Evolutionary conservation across 2,329 filamentous ascomycete genomes (phyloP).

Genomic region (Diaporthe destruens): DNA sequence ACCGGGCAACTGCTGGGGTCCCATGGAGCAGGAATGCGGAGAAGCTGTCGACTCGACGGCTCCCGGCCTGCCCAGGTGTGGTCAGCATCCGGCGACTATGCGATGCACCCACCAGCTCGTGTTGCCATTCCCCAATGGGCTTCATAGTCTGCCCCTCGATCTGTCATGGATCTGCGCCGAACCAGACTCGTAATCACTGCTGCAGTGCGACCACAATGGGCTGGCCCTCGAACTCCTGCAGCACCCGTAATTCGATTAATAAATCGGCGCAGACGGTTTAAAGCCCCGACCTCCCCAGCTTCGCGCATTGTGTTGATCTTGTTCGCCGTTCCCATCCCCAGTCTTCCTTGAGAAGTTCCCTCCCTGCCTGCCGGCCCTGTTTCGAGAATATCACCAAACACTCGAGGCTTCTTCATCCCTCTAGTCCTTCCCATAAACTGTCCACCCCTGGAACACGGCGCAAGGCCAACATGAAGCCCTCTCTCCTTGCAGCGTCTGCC

Average conservation of each 20-base stretch:
- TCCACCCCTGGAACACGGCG: background rate
- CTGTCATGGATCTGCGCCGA: slow-evolving; percentile 4
- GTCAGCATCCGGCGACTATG: background rate
- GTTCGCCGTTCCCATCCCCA: background rate
- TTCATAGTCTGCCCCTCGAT: background rate
- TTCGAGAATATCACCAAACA: background rate
- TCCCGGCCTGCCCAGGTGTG: slow-evolving; percentile 20
- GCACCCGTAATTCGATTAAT: background rate
- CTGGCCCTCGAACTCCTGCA: no score
- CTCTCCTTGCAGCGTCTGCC: slow-evolving; percentile 11
- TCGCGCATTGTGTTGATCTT: background rate
- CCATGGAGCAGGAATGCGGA: slow-evolving; percentile 16
- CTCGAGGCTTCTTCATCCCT: background rate
- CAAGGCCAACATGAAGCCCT: slow-evolving; percentile 24
- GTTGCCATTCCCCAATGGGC: slow-evolving; percentile 21
- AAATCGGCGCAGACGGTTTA: background rate
- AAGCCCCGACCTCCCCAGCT: background rate
- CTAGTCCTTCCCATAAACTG: background rate
- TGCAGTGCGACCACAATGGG: slow-evolving; percentile 25
- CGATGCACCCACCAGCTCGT: background rate
- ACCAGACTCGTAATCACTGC: slow-evolving; percentile 20
- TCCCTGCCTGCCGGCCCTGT: no score
- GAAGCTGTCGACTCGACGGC: slow-evolving; percentile 20
- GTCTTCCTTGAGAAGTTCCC: background rate
- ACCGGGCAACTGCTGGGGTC: slow-evolving; percentile 10